Evolutionary conservation across 164 flowering plant species (phyloP), one percentile per base, ranked within the genome.

Genomic region (Magnolia kwangsiensis): DNA sequence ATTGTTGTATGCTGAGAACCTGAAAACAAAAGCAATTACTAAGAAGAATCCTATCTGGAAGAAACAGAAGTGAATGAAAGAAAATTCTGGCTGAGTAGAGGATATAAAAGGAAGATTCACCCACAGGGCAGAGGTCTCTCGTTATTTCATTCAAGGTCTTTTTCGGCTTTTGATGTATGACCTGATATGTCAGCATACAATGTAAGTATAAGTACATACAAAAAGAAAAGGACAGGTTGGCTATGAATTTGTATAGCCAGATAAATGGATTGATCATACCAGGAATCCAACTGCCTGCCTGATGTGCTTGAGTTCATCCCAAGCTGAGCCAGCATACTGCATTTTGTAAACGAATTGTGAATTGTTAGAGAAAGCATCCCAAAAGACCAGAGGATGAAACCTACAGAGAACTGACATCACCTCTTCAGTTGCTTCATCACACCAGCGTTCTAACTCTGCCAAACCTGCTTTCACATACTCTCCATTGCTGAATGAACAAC

Each of bases 281-380:
- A 96, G 87, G 86, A 96, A 96, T 75, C 98, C 99, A 81, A 96
- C 98, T 74, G 99, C 99, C 84, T 94, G 96, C 80, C 98, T 93
- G 63, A 96, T 96, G 81, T 94, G 99, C 84, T 86, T 92, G 81
- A 96, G 79, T 81, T 94, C 97, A 76, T 94, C 98, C 99, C 99
- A 96, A 23, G 99, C 91, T 1, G 96, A 85, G 72, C 98, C 98
- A 65, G 94, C 91, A 82, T 88, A 94, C 99, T 92, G 91, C 37
- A 75, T 61, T 61, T 45, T 50, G 20, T 10, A 77, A 76, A 77
- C 14, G 50, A 5, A 66, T n/a, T n/a, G n/a, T n/a, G n/a, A n/a
- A n/a, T 37, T 45, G 29, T 27, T 50, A 78, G 71, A 61, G 45
- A 31, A 71, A 64, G n/a, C 19, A 13, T 29, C 5, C 3, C 24